Evolutionary conservation across 257 asterid species (phyloP), one percentile per base, ranked within the genome.

Genomic region (Solanum ossicruentum): DNA sequence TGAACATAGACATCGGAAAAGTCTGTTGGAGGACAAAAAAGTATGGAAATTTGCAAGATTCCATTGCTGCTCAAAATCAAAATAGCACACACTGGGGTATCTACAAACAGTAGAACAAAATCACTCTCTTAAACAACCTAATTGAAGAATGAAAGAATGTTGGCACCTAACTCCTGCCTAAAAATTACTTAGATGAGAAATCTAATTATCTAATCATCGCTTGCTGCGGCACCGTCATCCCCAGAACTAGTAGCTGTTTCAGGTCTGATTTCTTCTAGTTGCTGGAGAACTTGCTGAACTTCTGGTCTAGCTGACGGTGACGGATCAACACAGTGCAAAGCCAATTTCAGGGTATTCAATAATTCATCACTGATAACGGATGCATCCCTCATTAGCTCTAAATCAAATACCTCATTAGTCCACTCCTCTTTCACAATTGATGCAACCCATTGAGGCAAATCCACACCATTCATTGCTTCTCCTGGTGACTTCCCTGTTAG

Each of bases 381-480:
- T 1, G 97, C 98, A 80, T 95, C 98, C 90, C 92, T 93, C 98
- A 96, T 95, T 85, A 96, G 84, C 87, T 96, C 99, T 91, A 96
- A 78, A 79, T 96, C 98, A 28, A 96, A 96, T 18, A 95, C 97
- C 77, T 95, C 99, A 47, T 96, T 96, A 1, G 99, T 96, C 99
- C 99, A 96, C 88, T 96, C 99, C 85, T 96, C 97, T 81, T 95
- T 96, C 85, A 96, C 99, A 6, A 92, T 92, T 10, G 99, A 96
- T 15, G 99, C 98, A 72, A 96, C 99, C 98, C 99, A 93, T 23
- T 94, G 97, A 4, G 98, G 98, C 91, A 95, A 87, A 79, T 93
- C 97, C 65, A 87, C 91, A 1, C 97, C 99, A 86, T 93, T 82
- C 95, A 91, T 89, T 28, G 94, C 96, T 91, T 93, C 97, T 3